Evolutionary conservation across 78 protist species (phyloP), one percentile per base, ranked within the genome.

Genomic region (Cavenderia fasciculata): DNA sequence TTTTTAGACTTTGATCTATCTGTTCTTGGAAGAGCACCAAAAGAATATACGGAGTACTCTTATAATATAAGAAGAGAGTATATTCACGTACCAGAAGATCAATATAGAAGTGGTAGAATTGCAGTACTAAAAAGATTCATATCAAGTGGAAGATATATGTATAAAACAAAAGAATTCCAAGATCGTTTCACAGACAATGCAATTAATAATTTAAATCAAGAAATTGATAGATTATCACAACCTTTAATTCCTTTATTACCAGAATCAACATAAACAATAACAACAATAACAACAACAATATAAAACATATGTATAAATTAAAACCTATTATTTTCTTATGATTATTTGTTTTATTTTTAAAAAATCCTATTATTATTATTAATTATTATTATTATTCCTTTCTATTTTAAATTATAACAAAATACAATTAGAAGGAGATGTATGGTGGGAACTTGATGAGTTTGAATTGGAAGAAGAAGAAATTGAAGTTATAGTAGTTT

Each of bases 1-100:
- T 82, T 82, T 29, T 33, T 82, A 10, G 90, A 82, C 33, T 56
- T 82, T 66, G 90, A 82, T 68, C 19, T 82, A 49, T 82, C 90
- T 29, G 68, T 82, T 19, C 38, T 82, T 21, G 90, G 90, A 31
- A 51, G 69, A 19, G 71, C 34, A 11, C 23, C 23, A 56, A 25
- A 44, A 40, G 59, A 33, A 7, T 82, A 82, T 51, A 14, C 29
- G 4, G 16, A 31, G 40, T 82, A 82, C 44, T 41, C 59, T 7
- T 27, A 66, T 19, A 27, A 59, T 21, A 82, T 82, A 6, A 65
- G 70, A 69, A 65, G 43, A 41, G 90, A 82, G 11, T 82, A 82
- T 57, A 68, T 59, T 4, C 90, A 82, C 36, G 62, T 82, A 5
- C 63, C 52, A 6, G 40, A 56, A 3, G 40, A 82, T n/a, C 51